These are phyloP conservation scores for Cercis canadensis DNA, from an alignment of 306 rosid genomes.

Conservation along the genomic window DNA sequence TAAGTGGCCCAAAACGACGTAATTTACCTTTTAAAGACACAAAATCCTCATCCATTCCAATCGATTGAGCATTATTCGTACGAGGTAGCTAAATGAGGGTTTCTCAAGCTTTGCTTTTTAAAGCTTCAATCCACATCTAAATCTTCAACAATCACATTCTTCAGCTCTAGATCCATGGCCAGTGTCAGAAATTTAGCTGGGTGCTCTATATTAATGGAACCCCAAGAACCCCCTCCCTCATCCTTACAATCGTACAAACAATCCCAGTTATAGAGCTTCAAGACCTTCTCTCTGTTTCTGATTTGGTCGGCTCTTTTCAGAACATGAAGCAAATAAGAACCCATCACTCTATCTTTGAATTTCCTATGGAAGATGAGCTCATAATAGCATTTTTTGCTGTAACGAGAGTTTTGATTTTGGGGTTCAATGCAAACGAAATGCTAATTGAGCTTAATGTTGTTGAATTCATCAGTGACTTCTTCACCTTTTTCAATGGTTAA, in stretches of 20 bases:
- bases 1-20: too few relatives aligned
- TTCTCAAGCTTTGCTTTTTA: too few relatives aligned
- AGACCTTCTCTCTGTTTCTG: slow-evolving; percentile 15
- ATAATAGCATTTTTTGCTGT: slow-evolving; percentile 20
- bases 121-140: too few relatives aligned
- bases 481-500: slow-evolving; percentile 36
- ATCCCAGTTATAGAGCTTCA: slow-evolving; percentile 39
- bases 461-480: slow-evolving; percentile 27
- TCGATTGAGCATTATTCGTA: too few relatives aligned
- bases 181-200: slow-evolving; percentile 48
- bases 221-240: neutral
- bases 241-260: neutral
- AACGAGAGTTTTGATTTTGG: neutral
- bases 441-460: slow-evolving; percentile 35
- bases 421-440: slow-evolving; percentile 16
- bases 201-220: slow-evolving; percentile 46
- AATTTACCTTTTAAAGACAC: too few relatives aligned
- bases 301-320: slow-evolving; percentile 30
- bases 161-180: slow-evolving; percentile 44
- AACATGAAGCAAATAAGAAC: slow-evolving; percentile 40
- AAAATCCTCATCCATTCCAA: too few relatives aligned
- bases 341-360: slow-evolving; percentile 32
- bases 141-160: slow-evolving; percentile 33
- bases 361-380: slow-evolving; percentile 39
- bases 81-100: too few relatives aligned